Percentiles rank a stretch among this genome's conserved stretches.
These are phyloP conservation scores for Gymnopilus junonius DNA, from an alignment of 768 basidiomycete species.

Conservation along the genomic window DNA sequence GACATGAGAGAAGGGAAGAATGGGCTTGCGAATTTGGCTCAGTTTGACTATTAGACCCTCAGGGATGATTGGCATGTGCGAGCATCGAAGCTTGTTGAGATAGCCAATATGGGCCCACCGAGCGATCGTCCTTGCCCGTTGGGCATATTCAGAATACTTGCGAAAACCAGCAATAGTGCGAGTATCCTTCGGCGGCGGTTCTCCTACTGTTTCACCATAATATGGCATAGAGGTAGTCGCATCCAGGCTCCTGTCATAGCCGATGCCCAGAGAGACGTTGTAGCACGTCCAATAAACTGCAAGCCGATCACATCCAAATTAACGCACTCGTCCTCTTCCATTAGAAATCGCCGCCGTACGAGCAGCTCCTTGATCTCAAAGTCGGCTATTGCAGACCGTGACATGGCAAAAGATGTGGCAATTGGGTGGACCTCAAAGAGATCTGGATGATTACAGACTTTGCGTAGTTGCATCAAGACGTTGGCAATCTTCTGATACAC, in stretches of 20 bases:
- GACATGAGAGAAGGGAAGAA: conserved; percentile 55
- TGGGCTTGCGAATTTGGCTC: conserved; percentile 41
- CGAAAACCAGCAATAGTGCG: conserved; percentile 78
- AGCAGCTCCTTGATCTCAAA: conserved; percentile 90
- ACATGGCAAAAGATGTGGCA: conserved; percentile 76
- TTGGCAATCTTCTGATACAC: conserved; percentile 91
- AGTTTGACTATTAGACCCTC: conserved; percentile 49
- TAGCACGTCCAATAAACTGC: conserved; percentile 60
- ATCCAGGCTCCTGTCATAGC: conserved; percentile 60
- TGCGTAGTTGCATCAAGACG: conserved; percentile 96
- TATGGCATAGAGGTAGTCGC: conserved; percentile 60
- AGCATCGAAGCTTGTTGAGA: conserved; percentile 76
- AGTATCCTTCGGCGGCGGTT: conserved; percentile 73
- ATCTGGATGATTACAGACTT: conserved; percentile 95
- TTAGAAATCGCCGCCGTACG: conserved; percentile 72
- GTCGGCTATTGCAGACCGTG: conserved; percentile 75
- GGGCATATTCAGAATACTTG: conserved; percentile 51
- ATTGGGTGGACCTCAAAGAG: conserved; percentile 89
- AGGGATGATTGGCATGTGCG: conserved; percentile 46
- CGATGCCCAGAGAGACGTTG: conserved; percentile 56
- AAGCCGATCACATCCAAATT: conserved; percentile 71
- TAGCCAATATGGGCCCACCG: conserved; percentile 76
- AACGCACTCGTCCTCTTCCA: conserved; percentile 52
- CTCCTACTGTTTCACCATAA: conserved; percentile 56
- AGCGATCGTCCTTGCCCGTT: conserved; percentile 53